Evolutionary conservation across 1,139 yeast genomes (phyloP), one percentile per base, ranked within the genome.

Genomic region (Debaryomyces udenii): DNA sequence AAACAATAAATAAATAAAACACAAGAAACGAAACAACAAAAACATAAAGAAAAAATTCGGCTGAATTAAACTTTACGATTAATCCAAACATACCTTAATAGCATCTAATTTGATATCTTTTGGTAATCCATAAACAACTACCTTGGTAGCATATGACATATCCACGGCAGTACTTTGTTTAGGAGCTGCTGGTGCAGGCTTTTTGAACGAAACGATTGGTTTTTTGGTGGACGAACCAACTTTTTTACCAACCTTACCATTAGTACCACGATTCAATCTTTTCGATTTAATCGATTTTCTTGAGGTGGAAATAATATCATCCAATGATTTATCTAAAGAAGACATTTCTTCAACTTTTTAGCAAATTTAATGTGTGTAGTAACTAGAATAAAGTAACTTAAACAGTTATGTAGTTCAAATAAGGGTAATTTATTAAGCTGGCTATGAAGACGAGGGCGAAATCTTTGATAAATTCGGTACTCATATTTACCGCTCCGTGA

Each of bases 281-380:
- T 55, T 51, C 37, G 59, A 51, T 58, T 39, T 59, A 53, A 45
- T 57, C 40, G 53, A 50, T 59, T 63, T 72, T 69, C 55, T 68
- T 56, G 57, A 60, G 47, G 88, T 70, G 48, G 95, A 78, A 64
- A 93, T 88, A 64, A 93, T 93, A 59, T 91, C 98, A 73, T 93
- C 99, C 62, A 93, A 82, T 42, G 98, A 89, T 74, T 88, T 86
- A 74, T 93, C 97, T 70, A 93, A 80, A 59, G 86, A 76, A 53
- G 83, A 64, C 70, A 66, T 66, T 23, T 24, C 9, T 40, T 22
- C 6, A 3, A 15, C n/a, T 27, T 17, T 22, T 29, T 35, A 15
- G 24, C 24, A 20, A 27, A 29, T 28, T 16, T 27, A 35, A 5
- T 29, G 5, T n/a, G 15, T 26, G 4, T n/a, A 10, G 18, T 38